phyloP scores from a whole-genome alignment of 192 early-diverging fungal genomes.

The Umbelopsis vinacea region DNA sequence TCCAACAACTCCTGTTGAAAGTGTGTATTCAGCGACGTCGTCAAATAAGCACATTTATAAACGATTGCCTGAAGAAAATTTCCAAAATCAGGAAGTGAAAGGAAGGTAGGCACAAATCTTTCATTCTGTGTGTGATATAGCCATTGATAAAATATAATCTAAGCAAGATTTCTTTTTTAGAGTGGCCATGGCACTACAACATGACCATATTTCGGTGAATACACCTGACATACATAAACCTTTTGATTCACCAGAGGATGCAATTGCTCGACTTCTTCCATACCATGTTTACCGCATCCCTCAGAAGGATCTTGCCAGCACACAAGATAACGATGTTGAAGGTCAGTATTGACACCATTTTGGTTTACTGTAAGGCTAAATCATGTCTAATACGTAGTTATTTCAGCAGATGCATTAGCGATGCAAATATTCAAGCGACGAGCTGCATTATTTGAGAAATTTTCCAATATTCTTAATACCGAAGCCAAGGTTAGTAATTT shows the following conservation, averaged over 20 bases:
- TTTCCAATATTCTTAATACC: slow-evolving; percentile 5
- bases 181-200: slow-evolving; percentile 51
- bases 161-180: neutral
- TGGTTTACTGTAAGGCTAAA: neutral
- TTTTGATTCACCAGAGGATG: slow-evolving; percentile 63
- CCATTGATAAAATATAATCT: neutral
- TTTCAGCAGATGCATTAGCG: slow-evolving; percentile 22
- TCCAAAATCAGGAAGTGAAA: slow-evolving; percentile 37
- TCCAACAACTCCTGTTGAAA: slow-evolving; percentile 29
- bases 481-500: slow-evolving; percentile 1
- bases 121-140: neutral
- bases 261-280: slow-evolving; percentile 67
- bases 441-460: slow-evolving; percentile 30
- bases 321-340: slow-evolving; percentile 41
- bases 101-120: slow-evolving; percentile 18
- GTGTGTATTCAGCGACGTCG: slow-evolving; percentile 28
- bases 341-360: slow-evolving; percentile 21
- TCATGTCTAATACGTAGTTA: neutral
- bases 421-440: slow-evolving; percentile 37
- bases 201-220: slow-evolving; percentile 49
- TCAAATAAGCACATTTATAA: slow-evolving; percentile 14
- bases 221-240: slow-evolving; percentile 62
- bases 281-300: slow-evolving; percentile 80
- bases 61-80: slow-evolving; percentile 35
- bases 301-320: slow-evolving; percentile 43